A percentile compares a stretch with the other conserved stretches of the same genome.
These are phyloP conservation scores for Carex parvula DNA, from an alignment of 176 grass and related monocot genomes.

Conservation along the genomic window DNA sequence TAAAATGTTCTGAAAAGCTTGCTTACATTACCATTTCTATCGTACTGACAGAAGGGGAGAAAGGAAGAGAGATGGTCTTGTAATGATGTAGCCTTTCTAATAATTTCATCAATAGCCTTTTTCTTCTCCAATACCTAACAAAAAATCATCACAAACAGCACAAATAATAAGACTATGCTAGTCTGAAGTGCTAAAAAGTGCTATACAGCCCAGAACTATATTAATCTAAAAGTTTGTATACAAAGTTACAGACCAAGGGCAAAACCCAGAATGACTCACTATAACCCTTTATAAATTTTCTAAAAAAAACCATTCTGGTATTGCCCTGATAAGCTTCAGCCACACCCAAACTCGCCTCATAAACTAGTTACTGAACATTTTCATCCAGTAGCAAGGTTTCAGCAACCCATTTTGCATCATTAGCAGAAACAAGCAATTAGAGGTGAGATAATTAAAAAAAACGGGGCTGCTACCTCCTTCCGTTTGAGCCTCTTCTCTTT, in stretches of 20 bases:
- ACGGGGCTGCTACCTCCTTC: constrained; percentile 31
- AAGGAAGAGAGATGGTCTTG: constrained; percentile 62
- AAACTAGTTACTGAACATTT: no score
- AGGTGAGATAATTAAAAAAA: not conserved
- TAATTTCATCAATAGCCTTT: constrained; percentile 50
- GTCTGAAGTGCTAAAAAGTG: not conserved
- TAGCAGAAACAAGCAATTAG: not conserved
- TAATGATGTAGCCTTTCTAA: constrained; percentile 46
- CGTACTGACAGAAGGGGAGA: constrained; percentile 45
- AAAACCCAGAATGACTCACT: no score
- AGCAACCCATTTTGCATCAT: no score
- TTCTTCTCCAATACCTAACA: constrained; percentile 60
- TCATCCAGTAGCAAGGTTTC: no score
- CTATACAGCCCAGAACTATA: no score
- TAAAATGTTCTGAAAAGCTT: not conserved
- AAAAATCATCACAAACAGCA: constrained; percentile 7
- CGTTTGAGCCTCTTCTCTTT: constrained; percentile 45
- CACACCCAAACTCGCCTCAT: no score
- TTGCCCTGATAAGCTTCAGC: no score
- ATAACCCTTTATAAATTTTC: no score
- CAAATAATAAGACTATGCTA: not conserved
- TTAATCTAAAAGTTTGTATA: no score
- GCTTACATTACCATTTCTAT: constrained; percentile 50
- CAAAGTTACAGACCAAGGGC: no score
- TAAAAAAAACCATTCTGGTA: no score